Percentiles rank a stretch among this genome's conserved stretches.
phyloP scores from a whole-genome alignment of 2,329 filamentous ascomycete species.

The Fusarium papillatum region DNA sequence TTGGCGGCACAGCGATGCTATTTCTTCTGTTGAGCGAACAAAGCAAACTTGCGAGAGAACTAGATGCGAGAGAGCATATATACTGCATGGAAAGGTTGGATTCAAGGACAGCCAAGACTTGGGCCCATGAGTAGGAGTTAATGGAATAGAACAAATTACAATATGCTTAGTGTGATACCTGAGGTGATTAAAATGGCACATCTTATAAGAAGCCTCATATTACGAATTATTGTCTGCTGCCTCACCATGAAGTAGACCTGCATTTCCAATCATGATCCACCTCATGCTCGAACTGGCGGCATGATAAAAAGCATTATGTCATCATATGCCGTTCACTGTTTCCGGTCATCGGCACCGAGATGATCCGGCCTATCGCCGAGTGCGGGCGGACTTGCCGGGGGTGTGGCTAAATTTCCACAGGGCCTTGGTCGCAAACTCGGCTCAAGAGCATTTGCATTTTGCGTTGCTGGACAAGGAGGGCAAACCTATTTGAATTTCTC shows the following conservation, averaged over 20 bases:
- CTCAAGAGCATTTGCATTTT: slow-evolving; percentile 24
- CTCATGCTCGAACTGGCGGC: neutral
- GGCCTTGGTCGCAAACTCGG: slow-evolving; percentile 40
- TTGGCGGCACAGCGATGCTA: slow-evolving; percentile 23
- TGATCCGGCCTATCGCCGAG: slow-evolving; percentile 48
- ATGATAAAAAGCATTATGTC: slow-evolving; percentile 38
- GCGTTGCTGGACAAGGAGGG: slow-evolving; percentile 21
- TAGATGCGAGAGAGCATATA: slow-evolving; percentile 19
- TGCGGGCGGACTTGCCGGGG: slow-evolving; percentile 38
- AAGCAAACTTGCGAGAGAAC: slow-evolving; percentile 8
- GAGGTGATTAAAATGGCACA: neutral
- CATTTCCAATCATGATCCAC: slow-evolving; percentile 5
- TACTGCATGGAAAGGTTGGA: slow-evolving; percentile 8
- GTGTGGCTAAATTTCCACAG: slow-evolving; percentile 42
- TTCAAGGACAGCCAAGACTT: slow-evolving; percentile 11
- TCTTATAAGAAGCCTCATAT: neutral
- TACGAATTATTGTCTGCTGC: neutral
- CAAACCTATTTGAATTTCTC: slow-evolving; percentile 2
- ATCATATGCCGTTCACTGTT: slow-evolving; percentile 10
- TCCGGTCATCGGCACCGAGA: slow-evolving; percentile 39
- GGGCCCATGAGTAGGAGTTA: slow-evolving; percentile 15
- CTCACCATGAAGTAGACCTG: neutral
- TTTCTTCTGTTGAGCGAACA: slow-evolving; percentile 6
- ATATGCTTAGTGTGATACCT: neutral
- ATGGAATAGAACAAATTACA: slow-evolving; percentile 28